A percentile compares a stretch with the other conserved stretches of the same genome.
phyloP scores from a whole-genome alignment of 2,329 filamentous ascomycete genomes.

The Colletotrichum neosansevieriae region DNA sequence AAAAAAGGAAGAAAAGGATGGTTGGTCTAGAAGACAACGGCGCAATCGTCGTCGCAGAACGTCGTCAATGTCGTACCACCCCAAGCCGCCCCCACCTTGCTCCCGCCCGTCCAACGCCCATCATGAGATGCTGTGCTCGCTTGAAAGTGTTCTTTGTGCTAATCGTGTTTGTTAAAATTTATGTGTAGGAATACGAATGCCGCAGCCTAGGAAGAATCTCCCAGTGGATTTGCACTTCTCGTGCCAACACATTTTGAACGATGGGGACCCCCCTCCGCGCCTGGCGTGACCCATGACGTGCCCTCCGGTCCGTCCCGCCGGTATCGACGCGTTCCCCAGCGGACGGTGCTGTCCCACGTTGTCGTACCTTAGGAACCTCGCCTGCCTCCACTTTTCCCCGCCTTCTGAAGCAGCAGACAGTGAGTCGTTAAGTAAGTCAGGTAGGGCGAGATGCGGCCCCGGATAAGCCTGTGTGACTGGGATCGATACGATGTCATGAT shows the following conservation, averaged over 20 bases:
- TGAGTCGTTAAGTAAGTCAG: background rate
- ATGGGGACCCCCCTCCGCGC: background rate
- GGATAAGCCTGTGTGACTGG: too few species aligned
- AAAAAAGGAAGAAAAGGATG: background rate
- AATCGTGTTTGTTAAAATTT: background rate
- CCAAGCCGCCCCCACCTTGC: background rate
- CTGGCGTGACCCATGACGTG: slow-evolving; percentile 37
- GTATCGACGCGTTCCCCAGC: background rate
- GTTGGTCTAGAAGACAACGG: background rate
- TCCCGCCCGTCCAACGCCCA: slow-evolving; percentile 13
- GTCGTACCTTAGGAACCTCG: too few species aligned
- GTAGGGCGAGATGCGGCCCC: too few species aligned
- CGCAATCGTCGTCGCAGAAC: background rate
- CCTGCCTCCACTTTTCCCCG: background rate
- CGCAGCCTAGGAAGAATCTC: background rate
- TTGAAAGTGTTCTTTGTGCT: too few species aligned
- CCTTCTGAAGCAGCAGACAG: background rate
- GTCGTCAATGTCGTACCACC: slow-evolving; percentile 30
- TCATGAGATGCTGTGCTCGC: slow-evolving; percentile 6
- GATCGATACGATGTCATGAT: too few species aligned
- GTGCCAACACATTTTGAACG: too few species aligned
- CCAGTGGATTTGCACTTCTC: too few species aligned
- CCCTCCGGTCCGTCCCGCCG: slow-evolving; percentile 19
- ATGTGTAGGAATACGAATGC: background rate
- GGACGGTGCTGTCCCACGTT: background rate